phyloP scores from a whole-genome alignment of 2,329 filamentous ascomycete genomes.

The Tympanopsis confertula region DNA sequence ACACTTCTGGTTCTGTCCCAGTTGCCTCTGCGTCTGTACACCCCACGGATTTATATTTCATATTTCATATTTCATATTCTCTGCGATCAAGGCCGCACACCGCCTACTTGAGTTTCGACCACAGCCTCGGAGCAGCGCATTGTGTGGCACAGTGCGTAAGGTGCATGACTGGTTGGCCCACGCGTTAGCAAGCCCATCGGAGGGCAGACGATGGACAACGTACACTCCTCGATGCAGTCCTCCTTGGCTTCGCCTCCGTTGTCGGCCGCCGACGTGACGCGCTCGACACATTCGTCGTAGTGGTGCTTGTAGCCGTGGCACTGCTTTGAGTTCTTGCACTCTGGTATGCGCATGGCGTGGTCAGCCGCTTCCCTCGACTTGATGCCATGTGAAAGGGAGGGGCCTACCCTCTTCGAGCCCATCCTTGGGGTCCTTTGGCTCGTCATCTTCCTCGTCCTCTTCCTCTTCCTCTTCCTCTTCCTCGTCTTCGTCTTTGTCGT shows the following conservation, averaged over 20 bases:
- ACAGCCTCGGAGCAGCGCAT: conserved; percentile 60
- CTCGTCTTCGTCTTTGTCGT: conserved; percentile 28
- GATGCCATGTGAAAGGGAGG: too few relatives aligned
- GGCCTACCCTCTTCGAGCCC: conserved; percentile 49
- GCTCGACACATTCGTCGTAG: conserved; percentile 60
- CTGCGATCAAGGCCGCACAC: too few relatives aligned
- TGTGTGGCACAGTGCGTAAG: conserved; percentile 56
- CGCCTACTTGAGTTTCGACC: conserved; percentile 48
- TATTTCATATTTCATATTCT: too few relatives aligned
- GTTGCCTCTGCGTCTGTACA: too few relatives aligned
- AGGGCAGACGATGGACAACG: conserved; percentile 16
- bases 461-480: conserved; percentile 29
- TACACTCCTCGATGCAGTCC: conserved; percentile 65
- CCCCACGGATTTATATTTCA: too few relatives aligned
- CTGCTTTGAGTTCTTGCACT: conserved; percentile 48
- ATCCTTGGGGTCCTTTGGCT: conserved; percentile 42
- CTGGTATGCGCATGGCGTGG: conserved; percentile 24
- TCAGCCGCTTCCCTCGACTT: too few relatives aligned
- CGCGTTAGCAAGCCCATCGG: not conserved
- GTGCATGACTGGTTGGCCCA: conserved; percentile 48
- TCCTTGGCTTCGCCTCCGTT: conserved; percentile 49
- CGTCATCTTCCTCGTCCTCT: conserved; percentile 24
- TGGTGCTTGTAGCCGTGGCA: conserved; percentile 58
- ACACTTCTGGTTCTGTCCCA: too few relatives aligned
- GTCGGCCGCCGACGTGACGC: conserved; percentile 50